Base-by-base conservation (phyloP, 2,329 filamentous ascomycete species). In the Botryosphaeria dothidea region DNA sequence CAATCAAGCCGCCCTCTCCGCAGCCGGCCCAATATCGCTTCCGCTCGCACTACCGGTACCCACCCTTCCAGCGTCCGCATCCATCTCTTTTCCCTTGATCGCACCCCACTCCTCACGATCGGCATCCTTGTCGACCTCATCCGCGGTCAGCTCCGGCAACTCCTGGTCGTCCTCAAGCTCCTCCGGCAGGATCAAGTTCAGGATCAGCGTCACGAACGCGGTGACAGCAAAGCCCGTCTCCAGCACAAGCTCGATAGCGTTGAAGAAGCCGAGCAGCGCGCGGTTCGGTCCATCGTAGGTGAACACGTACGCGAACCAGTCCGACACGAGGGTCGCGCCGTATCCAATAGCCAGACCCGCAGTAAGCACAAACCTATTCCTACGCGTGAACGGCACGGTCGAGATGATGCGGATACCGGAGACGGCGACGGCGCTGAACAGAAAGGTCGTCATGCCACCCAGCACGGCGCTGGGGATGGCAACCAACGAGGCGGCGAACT, bases 341-440 rank as follows among this genome's bases (percentile, higher is more conserved):
- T 91, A 91, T 34, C 92, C 92, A 29, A 94, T 80, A 0, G 90
- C 84, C 34, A 95, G 80, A 0, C 89, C 86, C 0, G 90, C 89
- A 0, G 92, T 93, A 11, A 95, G 83, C 71, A 95, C 91, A 79
- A 95, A 95, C 25, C 92, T 85, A 71, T 91, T 93, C 60, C 92
- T 87, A 41, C 92, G 86, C n/a, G 86, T 92, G 74, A 94, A 93
- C 0, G 86, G 84, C 2, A 91, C 86, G 19, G 86, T 86, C 3
- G 86, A 83, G 67, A 95, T 88, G 70, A 95, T 93, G 56, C 90
- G 85, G 67, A 95, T 86, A 69, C 92, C 92, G 0, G 89, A 91
- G 1, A 92, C 89, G 1, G 90, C 88, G 5, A 95, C 92, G 3
- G 90, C 86, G 66, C 84, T 85, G 79, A 93, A 95, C 23, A 95